Evolutionary conservation across 345 rosid species (phyloP), one percentile per base, ranked within the genome.

Genomic region (Salix purpurea): DNA sequence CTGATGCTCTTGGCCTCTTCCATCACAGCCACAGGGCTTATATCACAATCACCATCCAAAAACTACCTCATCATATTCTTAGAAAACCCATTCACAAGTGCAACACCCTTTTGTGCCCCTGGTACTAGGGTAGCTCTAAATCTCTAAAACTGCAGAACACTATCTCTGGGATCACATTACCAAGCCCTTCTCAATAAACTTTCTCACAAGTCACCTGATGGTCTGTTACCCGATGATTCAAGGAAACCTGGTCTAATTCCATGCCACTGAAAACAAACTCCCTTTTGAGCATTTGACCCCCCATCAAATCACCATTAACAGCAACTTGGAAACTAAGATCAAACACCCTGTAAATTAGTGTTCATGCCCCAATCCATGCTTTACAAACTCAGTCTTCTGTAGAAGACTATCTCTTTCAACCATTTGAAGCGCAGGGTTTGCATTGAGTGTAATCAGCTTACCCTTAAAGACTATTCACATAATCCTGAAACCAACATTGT

Each of bases 81-180:
- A 0, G 91, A 92, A 72, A 84, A 87, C 15, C 93, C 93, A 77
- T 90, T 85, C 30, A 91, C 92, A 72, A 89, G 80, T 0, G 92
- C 95, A 61, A 83, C 87, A 24, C 93, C 84, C 18, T 83, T 80
- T 74, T 88, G 78, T 0, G 15, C 65, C 15, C 64, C 88, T 1
- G 26, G 11, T 76, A 87, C 94, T 0, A 91, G 90, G 1, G 89
- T 89, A 0, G n/a, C 78, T 15, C 80, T 0, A 91, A 90, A 14
- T 85, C 66, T 74, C 93, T 86, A 82, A 89, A 60, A 73, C 90
- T 90, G 96, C 96, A 91, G 48, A 90, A 91, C 84, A 90, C 90
- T 0, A 82, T 85, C 72, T 90, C 82, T 23, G 92, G 94, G 13
- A 89, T 83, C 4, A 8, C 89, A 1, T 74, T 75, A 0, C 89